Base-by-base conservation (phyloP, 306 rosid species). In the Biancaea sappan region DNA sequence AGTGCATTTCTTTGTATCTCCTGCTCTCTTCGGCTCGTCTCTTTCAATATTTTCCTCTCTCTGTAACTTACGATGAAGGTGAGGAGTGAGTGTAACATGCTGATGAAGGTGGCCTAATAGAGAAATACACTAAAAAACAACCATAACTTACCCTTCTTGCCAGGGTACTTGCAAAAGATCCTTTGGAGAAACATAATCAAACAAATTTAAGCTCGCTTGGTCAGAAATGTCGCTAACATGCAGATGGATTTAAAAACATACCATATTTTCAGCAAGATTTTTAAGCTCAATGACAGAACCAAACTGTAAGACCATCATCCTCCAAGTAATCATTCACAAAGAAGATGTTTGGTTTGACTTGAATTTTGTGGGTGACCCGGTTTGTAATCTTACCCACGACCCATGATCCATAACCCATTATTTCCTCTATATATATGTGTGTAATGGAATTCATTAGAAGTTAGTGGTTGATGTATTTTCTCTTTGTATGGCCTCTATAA, bases 41-140 rank as follows among this genome's bases (percentile, higher is more conserved):
- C n/a, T n/a, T n/a, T n/a, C n/a, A n/a, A n/a, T n/a, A n/a, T n/a
- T n/a, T n/a, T n/a, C n/a, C n/a, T n/a, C n/a, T n/a, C n/a, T n/a
- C n/a, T n/a, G n/a, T n/a, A n/a, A n/a, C n/a, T 64, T 31, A 65
- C 5, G 56, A 28, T 72, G 6, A 54, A 25, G 35, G 16, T 11
- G 6, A 25, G 11, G 12, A 18, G 48, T n/a, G 18, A 14, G 24
- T 22, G 44, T 40, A 51, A 72, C 56, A 71, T 52, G n/a, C n/a
- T n/a, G 24, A 18, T 41, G 25, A 40, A 78, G 24, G 69, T 47
- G 40, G 43, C 34, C 41, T 15, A 40, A 71, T 16, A 29, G 26
- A 25, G 58, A 76, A 15, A 63, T 48, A 58, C 63, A 72, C 57
- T 66, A 32, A 50, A 24, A 16, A 22, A 52, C 54, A 35, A 78